These are phyloP conservation scores for Daphne laureola DNA, from an alignment of 441 rosid species.

Conservation along the genomic window DNA sequence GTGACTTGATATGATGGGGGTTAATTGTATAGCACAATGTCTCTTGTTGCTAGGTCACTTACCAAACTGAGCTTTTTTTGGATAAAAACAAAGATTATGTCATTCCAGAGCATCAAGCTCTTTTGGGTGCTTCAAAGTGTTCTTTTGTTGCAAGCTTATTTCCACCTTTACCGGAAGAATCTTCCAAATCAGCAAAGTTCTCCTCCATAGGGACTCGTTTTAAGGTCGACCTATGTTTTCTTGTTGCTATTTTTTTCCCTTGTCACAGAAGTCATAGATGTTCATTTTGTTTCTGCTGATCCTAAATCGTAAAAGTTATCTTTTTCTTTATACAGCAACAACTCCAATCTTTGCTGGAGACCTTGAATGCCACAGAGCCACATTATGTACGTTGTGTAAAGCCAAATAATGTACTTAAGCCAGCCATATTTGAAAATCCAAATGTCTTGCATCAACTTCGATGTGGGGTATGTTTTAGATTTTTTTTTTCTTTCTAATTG, in stretches of 20 bases:
- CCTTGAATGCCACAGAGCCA: constrained; percentile 85
- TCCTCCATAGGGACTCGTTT: constrained; percentile 89
- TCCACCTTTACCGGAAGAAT: constrained; percentile 73
- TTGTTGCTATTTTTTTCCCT: constrained; percentile 19
- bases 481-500: not conserved
- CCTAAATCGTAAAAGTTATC: constrained; percentile 3
- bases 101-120: constrained; percentile 89
- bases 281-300: constrained; percentile 9
- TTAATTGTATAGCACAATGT: constrained; percentile 7
- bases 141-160: constrained; percentile 79
- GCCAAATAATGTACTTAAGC: constrained; percentile 91
- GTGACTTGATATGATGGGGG: constrained; percentile 3
- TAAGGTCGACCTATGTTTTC: constrained; percentile 41
- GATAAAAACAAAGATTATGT: constrained; percentile 99
- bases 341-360: constrained; percentile 92
- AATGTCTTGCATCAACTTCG: constrained; percentile 87
- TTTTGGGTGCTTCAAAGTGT: constrained; percentile 65
- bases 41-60: constrained; percentile 59
- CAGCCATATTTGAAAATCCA: constrained; percentile 68
- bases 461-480: constrained; percentile 74
- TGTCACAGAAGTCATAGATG: constrained; percentile 10
- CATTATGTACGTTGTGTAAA: constrained; percentile 90
- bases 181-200: constrained; percentile 85
- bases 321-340: constrained; percentile 64
- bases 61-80: constrained; percentile 85